Conservation (phyloP, 768 basidiomycete species). For the Cystobasidium ongulense region DNA sequence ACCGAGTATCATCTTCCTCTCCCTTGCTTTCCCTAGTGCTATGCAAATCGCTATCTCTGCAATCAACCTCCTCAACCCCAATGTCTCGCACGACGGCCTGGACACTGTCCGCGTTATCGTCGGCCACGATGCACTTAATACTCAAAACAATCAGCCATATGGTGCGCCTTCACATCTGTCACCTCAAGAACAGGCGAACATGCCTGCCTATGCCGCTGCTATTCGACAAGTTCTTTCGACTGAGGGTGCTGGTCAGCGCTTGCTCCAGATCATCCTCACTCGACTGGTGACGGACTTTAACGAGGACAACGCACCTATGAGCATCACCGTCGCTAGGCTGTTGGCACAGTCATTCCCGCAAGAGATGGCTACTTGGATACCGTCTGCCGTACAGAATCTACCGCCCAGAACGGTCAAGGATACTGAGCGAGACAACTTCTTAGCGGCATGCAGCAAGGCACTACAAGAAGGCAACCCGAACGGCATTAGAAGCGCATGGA, state of each 20-base stretch:
- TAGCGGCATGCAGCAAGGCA: conserved; percentile 61
- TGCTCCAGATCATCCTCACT: conserved; percentile 60
- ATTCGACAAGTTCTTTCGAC: not conserved
- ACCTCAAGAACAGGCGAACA: conserved; percentile 24
- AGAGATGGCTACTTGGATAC: conserved; percentile 65
- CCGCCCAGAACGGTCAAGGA: conserved; percentile 47
- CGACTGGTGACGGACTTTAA: conserved; percentile 83
- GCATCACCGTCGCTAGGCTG: conserved; percentile 69
- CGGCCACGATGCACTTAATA: conserved; percentile 59
- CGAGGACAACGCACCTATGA: conserved; percentile 65
- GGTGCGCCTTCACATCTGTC: not conserved
- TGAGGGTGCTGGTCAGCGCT: conserved; percentile 58
- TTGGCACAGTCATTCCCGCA: conserved; percentile 60
- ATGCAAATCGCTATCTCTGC: conserved; percentile 69
- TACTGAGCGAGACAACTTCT: conserved; percentile 62
- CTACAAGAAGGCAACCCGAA: conserved; percentile 55
- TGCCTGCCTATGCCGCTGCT: conserved; percentile 45
- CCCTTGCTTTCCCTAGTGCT: conserved; percentile 65
- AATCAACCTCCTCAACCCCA: conserved; percentile 71
- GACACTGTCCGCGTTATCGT: conserved; percentile 70
- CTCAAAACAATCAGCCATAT: conserved; percentile 6
- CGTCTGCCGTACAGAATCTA: conserved; percentile 60
- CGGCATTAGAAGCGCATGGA: conserved; percentile 2
- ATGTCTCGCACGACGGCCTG: conserved; percentile 69
- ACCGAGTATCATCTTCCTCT: conserved; percentile 71